Percentiles rank a stretch among this genome's conserved stretches.
phyloP scores from a whole-genome alignment of 768 basidiomycete genomes.

The Tylopilus cervinicoccineus region DNA sequence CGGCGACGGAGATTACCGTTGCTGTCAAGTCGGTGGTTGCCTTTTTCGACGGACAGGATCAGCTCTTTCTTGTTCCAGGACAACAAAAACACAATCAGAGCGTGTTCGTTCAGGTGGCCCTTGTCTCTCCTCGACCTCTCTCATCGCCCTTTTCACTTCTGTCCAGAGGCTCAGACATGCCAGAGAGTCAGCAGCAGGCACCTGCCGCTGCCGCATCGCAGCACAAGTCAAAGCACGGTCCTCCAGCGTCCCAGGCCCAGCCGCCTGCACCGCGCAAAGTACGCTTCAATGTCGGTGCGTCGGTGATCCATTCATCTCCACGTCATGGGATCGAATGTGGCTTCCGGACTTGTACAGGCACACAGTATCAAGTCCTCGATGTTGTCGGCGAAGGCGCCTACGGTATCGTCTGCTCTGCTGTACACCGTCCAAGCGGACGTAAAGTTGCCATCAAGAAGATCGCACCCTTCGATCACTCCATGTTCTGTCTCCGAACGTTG shows the following conservation, averaged over 20 bases:
- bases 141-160: background rate
- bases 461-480: constrained; percentile 91
- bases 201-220: constrained; percentile 16
- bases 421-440: constrained; percentile 80
- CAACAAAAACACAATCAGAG: constrained; percentile 12
- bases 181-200: constrained; percentile 22
- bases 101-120: constrained; percentile 3
- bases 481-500: constrained; percentile 90
- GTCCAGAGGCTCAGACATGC: constrained; percentile 17
- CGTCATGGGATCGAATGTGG: background rate
- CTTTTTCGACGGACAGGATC: too few relatives aligned
- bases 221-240: constrained; percentile 43
- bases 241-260: constrained; percentile 40
- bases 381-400: constrained; percentile 91
- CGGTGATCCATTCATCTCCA: background rate
- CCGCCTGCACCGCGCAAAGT: constrained; percentile 72
- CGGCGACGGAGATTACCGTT: too few relatives aligned
- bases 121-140: constrained; percentile 13
- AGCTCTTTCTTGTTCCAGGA: constrained; percentile 19
- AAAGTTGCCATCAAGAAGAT: constrained; percentile 98
- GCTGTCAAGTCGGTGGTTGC: too few relatives aligned
- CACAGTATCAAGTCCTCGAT: constrained; percentile 81
- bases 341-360: constrained; percentile 38
- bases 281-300: constrained; percentile 79
- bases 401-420: constrained; percentile 92